Conservation (phyloP, 257 asterid genomes). For the Ilex aquifolium region DNA sequence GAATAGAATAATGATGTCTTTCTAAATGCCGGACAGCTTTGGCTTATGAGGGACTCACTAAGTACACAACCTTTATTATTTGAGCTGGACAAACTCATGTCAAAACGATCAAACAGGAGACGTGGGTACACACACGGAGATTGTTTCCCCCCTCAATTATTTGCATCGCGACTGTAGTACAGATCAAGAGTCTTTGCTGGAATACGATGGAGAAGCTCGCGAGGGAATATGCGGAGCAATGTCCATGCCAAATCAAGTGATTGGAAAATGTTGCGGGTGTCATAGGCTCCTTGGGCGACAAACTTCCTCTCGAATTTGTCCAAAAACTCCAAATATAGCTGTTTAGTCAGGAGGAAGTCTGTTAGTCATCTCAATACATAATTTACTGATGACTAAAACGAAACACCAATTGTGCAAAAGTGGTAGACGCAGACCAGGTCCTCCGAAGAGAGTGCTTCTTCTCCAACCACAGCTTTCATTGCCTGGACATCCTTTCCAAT, state of each 20-base stretch:
- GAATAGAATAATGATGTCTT: conserved; percentile 25
- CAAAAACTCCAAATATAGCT: conserved; percentile 76
- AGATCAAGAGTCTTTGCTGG: conserved; percentile 95
- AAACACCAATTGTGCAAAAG: background rate
- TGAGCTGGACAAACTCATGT: conserved; percentile 27
- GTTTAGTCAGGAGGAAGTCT: conserved; percentile 9
- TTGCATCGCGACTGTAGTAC: conserved; percentile 83
- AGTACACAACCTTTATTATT: conserved; percentile 44
- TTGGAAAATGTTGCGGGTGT: conserved; percentile 86
- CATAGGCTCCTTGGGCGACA: conserved; percentile 76
- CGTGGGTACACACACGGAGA: conserved; percentile 17
- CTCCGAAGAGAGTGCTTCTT: conserved; percentile 85
- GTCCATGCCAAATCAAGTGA: conserved; percentile 99
- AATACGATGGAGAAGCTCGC: conserved; percentile 96
- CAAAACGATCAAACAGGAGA: conserved; percentile 27
- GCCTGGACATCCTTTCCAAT: conserved; percentile 87
- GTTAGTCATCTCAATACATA: conserved; percentile 10
- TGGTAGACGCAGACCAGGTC: conserved; percentile 53
- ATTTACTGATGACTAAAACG: background rate
- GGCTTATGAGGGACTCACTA: conserved; percentile 27
- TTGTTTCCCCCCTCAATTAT: conserved; percentile 35
- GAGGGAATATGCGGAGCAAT: conserved; percentile 90
- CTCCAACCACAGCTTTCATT: conserved; percentile 90
- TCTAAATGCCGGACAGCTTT: conserved; percentile 27
- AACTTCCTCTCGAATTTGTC: conserved; percentile 84